Percentiles rank a stretch among this genome's conserved stretches.
phyloP scores from a whole-genome alignment of 2,329 filamentous ascomycete species.

The Exophiala aquamarina region DNA sequence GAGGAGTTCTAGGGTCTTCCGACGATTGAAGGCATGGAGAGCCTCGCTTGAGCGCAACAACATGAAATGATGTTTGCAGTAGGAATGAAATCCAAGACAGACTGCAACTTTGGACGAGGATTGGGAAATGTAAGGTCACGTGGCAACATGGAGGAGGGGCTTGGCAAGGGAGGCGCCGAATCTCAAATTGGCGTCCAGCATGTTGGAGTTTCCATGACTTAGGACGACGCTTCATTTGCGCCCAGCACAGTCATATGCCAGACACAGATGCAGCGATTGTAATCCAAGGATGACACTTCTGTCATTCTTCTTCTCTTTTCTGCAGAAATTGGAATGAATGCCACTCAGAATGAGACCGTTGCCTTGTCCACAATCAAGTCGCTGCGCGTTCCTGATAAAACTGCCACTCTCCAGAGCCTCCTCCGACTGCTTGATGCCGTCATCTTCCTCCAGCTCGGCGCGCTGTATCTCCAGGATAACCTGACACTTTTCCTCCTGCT shows the following conservation, averaged over 20 bases:
- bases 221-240: neutral
- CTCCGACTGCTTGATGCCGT: constrained; percentile 59
- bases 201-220: neutral
- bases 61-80: neutral
- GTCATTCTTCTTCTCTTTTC: neutral
- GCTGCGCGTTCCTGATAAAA: constrained; percentile 32
- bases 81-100: neutral
- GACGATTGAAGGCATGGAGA: neutral
- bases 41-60: neutral
- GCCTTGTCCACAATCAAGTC: constrained; percentile 9
- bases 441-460: constrained; percentile 61
- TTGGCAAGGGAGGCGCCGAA: too few relatives aligned
- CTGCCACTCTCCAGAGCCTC: constrained; percentile 54
- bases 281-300: neutral
- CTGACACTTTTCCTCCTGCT: constrained; percentile 49
- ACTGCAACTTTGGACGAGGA: neutral
- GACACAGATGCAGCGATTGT: neutral
- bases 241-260: neutral
- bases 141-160: neutral
- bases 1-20: too few relatives aligned
- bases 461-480: constrained; percentile 65
- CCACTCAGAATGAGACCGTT: constrained; percentile 11
- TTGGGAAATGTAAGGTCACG: neutral
- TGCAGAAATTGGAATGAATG: constrained; percentile 26
- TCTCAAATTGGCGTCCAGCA: neutral